Conservation (phyloP, 345 rosid species). For the Rubroshorea leprosula region DNA sequence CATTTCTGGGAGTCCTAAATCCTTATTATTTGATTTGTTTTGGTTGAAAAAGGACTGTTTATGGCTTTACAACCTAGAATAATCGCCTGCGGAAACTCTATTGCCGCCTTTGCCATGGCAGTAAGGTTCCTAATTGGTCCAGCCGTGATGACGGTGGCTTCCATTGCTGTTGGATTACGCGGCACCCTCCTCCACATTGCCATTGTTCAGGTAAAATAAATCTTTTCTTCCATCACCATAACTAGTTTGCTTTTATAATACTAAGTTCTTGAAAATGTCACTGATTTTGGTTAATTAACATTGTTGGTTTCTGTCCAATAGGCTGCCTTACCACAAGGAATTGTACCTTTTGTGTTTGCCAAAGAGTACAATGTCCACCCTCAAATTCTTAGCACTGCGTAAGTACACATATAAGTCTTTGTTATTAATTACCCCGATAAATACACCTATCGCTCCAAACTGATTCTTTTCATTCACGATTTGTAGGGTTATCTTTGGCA, state of each 20-base stretch:
- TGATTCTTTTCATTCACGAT: slow-evolving; percentile 13
- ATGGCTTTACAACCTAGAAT: slow-evolving; percentile 99
- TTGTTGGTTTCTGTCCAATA: slow-evolving; percentile 19
- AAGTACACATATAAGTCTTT: slow-evolving; percentile 19
- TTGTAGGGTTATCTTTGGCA: slow-evolving; percentile 94
- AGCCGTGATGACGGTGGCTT: slow-evolving; percentile 89
- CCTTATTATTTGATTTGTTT: background rate
- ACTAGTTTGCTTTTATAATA: no score
- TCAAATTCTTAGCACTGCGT: slow-evolving; percentile 79
- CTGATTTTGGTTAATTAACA: background rate
- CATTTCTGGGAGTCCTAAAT: background rate
- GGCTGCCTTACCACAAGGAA: slow-evolving; percentile 90
- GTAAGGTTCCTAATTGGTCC: slow-evolving; percentile 93
- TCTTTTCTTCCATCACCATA: background rate
- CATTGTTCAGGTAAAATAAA: slow-evolving; percentile 98
- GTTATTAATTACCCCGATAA: no score
- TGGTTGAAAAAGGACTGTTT: slow-evolving; percentile 56
- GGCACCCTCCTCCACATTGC: slow-evolving; percentile 83
- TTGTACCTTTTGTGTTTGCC: slow-evolving; percentile 88
- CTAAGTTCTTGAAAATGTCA: background rate
- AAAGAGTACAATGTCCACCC: slow-evolving; percentile 90
- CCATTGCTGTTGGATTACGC: slow-evolving; percentile 68
- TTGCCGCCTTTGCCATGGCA: slow-evolving; percentile 83
- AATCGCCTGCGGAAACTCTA: slow-evolving; percentile 89
- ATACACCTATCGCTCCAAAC: no score